These are phyloP conservation scores for Myriosclerotinia curreyana DNA, from an alignment of 2,329 filamentous ascomycete genomes.

Conservation along the genomic window DNA sequence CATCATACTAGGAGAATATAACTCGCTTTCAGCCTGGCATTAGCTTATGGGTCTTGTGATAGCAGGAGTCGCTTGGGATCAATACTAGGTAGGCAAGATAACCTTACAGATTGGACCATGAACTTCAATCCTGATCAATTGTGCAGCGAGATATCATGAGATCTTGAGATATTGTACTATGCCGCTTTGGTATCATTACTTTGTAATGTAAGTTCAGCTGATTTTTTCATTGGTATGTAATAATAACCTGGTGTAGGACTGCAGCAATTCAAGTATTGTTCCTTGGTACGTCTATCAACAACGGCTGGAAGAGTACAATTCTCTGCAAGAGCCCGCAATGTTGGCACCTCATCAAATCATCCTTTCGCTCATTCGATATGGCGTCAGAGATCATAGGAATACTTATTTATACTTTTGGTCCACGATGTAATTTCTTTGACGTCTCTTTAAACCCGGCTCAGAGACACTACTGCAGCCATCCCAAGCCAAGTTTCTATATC, in stretches of 20 bases:
- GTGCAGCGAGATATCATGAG: neutral
- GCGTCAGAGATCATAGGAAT: no score
- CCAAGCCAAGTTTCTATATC: neutral
- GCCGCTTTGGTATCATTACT: neutral
- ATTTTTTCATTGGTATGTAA: neutral
- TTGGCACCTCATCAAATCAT: neutral
- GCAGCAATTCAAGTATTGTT: neutral
- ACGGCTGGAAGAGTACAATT: neutral
- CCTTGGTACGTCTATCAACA: neutral
- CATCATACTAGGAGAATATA: neutral
- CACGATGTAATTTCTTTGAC: slow-evolving; percentile 11
- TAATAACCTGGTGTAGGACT: neutral
- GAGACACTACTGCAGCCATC: slow-evolving; percentile 3
- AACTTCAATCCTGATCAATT: neutral
- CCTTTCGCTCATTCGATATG: neutral
- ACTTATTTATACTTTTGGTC: neutral
- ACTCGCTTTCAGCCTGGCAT: neutral
- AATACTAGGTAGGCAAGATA: neutral
- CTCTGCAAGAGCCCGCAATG: neutral
- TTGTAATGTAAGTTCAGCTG: neutral
- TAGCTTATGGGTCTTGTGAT: neutral
- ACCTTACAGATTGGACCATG: neutral
- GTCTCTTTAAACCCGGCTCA: neutral
- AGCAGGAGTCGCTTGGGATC: neutral
- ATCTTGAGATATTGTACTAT: neutral